Evolutionary conservation across 306 rosid genomes (phyloP).

Genomic region (Trifolium fragiferum): DNA sequence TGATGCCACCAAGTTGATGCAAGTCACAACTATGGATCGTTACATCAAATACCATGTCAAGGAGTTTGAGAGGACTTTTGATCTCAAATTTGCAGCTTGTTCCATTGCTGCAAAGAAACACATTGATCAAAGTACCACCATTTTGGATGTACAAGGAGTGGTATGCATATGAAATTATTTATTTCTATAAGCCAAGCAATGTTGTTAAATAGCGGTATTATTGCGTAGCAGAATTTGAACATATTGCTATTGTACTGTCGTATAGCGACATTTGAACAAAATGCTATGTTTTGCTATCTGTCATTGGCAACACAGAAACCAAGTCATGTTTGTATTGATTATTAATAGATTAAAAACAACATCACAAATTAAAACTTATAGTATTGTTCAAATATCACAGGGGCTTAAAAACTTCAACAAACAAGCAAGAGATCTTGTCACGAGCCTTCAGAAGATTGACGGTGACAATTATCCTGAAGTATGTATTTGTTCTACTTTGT

Average conservation of each 20-base stretch:
- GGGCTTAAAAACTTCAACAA: conserved; percentile 88
- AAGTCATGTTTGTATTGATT: neutral
- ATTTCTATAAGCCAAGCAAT: neutral
- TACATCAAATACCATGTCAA: conserved; percentile 78
- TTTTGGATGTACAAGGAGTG: conserved; percentile 97
- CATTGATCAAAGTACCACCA: conserved; percentile 95
- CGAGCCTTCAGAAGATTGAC: conserved; percentile 75
- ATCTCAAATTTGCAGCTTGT: conserved; percentile 79
- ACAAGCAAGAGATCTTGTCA: conserved; percentile 79
- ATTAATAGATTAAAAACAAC: conserved; percentile 6
- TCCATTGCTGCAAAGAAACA: conserved; percentile 89
- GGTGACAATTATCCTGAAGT: conserved; percentile 95
- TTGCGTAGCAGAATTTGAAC: neutral
- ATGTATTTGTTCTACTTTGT: conserved; percentile 24
- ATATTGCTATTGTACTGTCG: neutral
- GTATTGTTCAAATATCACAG: conserved; percentile 44
- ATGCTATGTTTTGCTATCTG: neutral
- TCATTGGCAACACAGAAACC: neutral
- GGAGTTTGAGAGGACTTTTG: conserved; percentile 90
- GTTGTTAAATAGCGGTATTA: neutral
- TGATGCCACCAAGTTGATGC: conserved; percentile 75
- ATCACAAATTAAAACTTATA: conserved; percentile 12
- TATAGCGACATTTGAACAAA: neutral
- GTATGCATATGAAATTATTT: conserved; percentile 53
- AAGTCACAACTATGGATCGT: conserved; percentile 83